Percentiles rank a stretch among this genome's conserved stretches.
phyloP scores from a whole-genome alignment of 2,329 filamentous ascomycete species.

The Aspergillus aculeatinus region DNA sequence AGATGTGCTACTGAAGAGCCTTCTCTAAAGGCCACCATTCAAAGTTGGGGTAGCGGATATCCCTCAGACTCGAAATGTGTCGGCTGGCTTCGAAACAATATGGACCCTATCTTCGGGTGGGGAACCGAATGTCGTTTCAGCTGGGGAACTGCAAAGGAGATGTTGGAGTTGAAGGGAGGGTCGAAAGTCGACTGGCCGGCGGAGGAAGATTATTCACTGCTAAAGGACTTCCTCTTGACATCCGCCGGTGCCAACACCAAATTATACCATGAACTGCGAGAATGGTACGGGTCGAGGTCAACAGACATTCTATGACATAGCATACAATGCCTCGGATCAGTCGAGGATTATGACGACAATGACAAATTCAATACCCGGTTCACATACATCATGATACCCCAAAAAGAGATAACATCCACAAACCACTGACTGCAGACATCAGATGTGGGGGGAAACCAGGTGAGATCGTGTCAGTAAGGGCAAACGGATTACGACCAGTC shows the following conservation, averaged over 20 bases:
- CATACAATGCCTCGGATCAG: not conserved
- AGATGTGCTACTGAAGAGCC: constrained; percentile 28
- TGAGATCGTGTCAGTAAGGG: not conserved
- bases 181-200: constrained; percentile 81
- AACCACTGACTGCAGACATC: too few species aligned
- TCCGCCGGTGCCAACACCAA: constrained; percentile 38
- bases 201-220: constrained; percentile 66
- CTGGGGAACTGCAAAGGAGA: constrained; percentile 92
- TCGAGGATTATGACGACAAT: constrained; percentile 6
- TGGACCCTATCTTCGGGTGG: constrained; percentile 96
- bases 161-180: constrained; percentile 74
- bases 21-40: constrained; percentile 32
- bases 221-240: constrained; percentile 73
- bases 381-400: not conserved
- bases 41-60: constrained; percentile 87
- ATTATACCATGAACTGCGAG: constrained; percentile 64
- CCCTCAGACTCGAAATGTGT: constrained; percentile 81
- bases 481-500: not conserved
- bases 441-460: not conserved
- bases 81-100: constrained; percentile 77
- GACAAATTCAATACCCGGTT: constrained; percentile 19
- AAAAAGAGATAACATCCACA: not conserved
- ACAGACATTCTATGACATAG: constrained; percentile 59
- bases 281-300: constrained; percentile 75
- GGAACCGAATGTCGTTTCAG: constrained; percentile 89